A percentile compares a stretch with the other conserved stretches of the same genome.
Conservation (phyloP, 257 asterid genomes). For the Perilla frutescens region DNA sequence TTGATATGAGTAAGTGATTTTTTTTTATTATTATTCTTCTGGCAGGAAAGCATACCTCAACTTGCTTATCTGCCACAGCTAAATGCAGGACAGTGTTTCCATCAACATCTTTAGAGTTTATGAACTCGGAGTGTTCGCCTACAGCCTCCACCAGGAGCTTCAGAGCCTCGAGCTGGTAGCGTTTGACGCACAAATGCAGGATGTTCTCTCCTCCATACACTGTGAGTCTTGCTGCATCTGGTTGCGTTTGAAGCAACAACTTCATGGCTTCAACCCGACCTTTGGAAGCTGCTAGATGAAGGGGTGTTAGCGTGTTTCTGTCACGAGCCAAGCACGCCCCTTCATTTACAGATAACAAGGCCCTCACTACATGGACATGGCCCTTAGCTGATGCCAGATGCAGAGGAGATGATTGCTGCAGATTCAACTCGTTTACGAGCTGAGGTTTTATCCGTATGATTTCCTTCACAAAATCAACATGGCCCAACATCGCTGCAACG, state of each 20-base stretch:
- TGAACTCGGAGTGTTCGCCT: slow-evolving; percentile 3
- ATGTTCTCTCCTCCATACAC: slow-evolving; percentile 28
- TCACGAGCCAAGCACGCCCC: slow-evolving; percentile 39
- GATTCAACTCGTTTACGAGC: slow-evolving; percentile 38
- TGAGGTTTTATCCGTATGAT: slow-evolving; percentile 22
- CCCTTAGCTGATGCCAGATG: slow-evolving; percentile 47
- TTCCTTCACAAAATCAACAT: slow-evolving; percentile 33
- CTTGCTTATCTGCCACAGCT: slow-evolving; percentile 46
- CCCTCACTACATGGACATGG: slow-evolving; percentile 29
- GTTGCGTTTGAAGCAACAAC: not conserved
- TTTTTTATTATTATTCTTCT: too few species aligned
- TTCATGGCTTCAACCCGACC: slow-evolving; percentile 39
- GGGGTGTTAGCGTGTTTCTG: slow-evolving; percentile 43
- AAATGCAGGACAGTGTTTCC: slow-evolving; percentile 45
- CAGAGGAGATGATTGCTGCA: slow-evolving; percentile 38
- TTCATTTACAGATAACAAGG: slow-evolving; percentile 20
- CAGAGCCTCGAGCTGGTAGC: slow-evolving; percentile 35
- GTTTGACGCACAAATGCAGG: slow-evolving; percentile 50
- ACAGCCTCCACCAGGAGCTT: slow-evolving; percentile 21
- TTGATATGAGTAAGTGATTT: too few species aligned
- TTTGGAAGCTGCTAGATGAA: slow-evolving; percentile 49
- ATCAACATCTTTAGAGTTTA: slow-evolving; percentile 39
- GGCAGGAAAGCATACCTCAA: slow-evolving; percentile 33
- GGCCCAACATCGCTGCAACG: slow-evolving; percentile 41
- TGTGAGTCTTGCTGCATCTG: slow-evolving; percentile 36